These are phyloP conservation scores for Colletotrichum musae DNA, from an alignment of 2,329 filamentous ascomycete genomes.

Conservation along the genomic window DNA sequence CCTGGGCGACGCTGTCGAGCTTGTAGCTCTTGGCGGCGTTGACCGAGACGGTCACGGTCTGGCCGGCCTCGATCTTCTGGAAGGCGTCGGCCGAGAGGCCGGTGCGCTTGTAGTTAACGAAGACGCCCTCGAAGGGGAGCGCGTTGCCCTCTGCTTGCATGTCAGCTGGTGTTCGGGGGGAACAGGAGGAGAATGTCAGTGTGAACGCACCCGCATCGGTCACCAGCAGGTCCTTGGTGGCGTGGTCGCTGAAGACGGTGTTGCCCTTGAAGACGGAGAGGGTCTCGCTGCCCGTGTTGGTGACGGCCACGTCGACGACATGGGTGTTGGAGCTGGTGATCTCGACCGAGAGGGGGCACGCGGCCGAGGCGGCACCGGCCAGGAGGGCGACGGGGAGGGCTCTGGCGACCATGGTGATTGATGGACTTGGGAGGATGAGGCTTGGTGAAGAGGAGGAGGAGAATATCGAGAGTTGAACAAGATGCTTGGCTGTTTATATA, in stretches of 20 bases:
- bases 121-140: constrained; percentile 36
- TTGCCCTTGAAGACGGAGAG: constrained; percentile 37
- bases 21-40: constrained; percentile 39
- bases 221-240: constrained; percentile 39
- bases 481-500: neutral
- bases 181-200: too few species aligned
- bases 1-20: constrained; percentile 29
- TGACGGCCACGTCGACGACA: constrained; percentile 35
- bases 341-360: constrained; percentile 34
- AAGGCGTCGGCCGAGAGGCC: constrained; percentile 28
- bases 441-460: constrained; percentile 7
- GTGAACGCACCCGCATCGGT: constrained; percentile 31
- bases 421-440: neutral
- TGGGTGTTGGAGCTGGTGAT: constrained; percentile 33
- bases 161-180: neutral
- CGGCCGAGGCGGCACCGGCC: constrained; percentile 35
- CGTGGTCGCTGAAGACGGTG: constrained; percentile 38
- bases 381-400: constrained; percentile 34
- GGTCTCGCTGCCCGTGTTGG: constrained; percentile 37
- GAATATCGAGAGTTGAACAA: neutral
- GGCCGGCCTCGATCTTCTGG: constrained; percentile 36
- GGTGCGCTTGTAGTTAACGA: constrained; percentile 37
- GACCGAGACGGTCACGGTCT: constrained; percentile 36
- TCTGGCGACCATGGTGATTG: constrained; percentile 35
- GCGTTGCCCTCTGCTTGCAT: constrained; percentile 20